Percentiles rank a stretch among this genome's conserved stretches.
Conservation (phyloP, 257 asterid genomes). For the Vinca minor region DNA sequence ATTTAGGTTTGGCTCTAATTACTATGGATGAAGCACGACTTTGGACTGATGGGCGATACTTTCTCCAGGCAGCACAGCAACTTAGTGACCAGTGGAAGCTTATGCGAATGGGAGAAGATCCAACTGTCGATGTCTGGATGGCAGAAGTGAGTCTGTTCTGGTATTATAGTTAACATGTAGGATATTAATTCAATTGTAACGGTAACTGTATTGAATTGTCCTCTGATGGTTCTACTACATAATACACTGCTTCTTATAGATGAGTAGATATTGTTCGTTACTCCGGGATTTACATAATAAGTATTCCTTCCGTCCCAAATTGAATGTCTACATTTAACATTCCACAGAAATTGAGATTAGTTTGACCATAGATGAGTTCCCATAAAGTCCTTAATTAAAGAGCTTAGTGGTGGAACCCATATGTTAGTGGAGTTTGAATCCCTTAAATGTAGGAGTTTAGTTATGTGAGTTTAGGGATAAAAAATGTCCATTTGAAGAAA, state of each 20-base stretch:
- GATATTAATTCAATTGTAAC: too few relatives aligned
- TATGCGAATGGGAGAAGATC: slow-evolving; percentile 88
- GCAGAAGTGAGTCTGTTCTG: slow-evolving; percentile 54
- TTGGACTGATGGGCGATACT: slow-evolving; percentile 96
- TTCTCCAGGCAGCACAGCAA: slow-evolving; percentile 81
- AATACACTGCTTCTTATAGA: background rate
- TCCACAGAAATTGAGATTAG: too few relatives aligned
- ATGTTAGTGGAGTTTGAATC: too few relatives aligned
- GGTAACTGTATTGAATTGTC: background rate
- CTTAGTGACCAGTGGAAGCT: slow-evolving; percentile 86
- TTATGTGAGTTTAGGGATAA: too few relatives aligned
- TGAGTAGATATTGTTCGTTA: background rate
- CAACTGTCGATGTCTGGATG: slow-evolving; percentile 79
- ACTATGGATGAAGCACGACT: slow-evolving; percentile 71
- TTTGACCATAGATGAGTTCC: too few relatives aligned
- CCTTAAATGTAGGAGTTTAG: too few relatives aligned
- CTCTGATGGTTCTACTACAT: background rate
- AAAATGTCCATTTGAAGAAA: too few relatives aligned
- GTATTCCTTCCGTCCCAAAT: background rate
- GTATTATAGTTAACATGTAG: background rate
- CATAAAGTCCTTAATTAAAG: too few relatives aligned
- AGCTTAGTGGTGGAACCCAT: too few relatives aligned
- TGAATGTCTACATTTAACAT: too few relatives aligned
- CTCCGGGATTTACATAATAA: background rate
- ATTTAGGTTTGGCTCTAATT: slow-evolving; percentile 77